Evolutionary conservation across 1,139 yeast genomes (phyloP).

Genomic region (Lodderomyces parapsilosis): DNA sequence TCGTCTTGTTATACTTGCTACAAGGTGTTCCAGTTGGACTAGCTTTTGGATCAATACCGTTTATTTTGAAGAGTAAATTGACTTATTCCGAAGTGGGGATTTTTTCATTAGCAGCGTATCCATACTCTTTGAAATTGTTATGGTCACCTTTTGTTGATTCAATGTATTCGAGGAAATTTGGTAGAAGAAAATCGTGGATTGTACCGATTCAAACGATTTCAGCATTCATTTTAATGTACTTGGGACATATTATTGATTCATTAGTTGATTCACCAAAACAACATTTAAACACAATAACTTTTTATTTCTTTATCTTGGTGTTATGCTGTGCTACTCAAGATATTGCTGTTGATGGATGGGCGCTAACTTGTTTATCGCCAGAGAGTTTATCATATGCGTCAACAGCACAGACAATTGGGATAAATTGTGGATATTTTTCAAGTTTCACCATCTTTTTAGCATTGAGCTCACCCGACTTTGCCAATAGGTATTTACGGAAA

Average conservation of each 20-base stretch:
- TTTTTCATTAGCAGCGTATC: conserved; percentile 90
- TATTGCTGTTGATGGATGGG: conserved; percentile 99
- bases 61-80: conserved; percentile 74
- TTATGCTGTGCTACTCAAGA: conserved; percentile 96
- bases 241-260: conserved; percentile 61
- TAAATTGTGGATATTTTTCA: conserved; percentile 88
- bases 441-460: conserved; percentile 91
- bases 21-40: conserved; percentile 97
- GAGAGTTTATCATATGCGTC: conserved; percentile 89
- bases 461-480: conserved; percentile 87
- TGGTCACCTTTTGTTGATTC: conserved; percentile 99
- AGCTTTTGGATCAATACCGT: conserved; percentile 96
- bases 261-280: conserved; percentile 56
- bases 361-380: conserved; percentile 78
- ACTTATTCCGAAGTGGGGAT: conserved; percentile 90
- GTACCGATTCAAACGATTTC: conserved; percentile 84
- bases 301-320: conserved; percentile 71
- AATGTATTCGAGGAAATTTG: conserved; percentile 61
- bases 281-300: conserved; percentile 55
- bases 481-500: conserved; percentile 74
- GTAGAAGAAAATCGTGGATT: conserved; percentile 92
- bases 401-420: conserved; percentile 95
- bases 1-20: conserved; percentile 71
- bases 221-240: conserved; percentile 60
- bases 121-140: conserved; percentile 83